Conservation (phyloP, 2,329 filamentous ascomycete species). For the Scopulariopsis brevicaulis region DNA sequence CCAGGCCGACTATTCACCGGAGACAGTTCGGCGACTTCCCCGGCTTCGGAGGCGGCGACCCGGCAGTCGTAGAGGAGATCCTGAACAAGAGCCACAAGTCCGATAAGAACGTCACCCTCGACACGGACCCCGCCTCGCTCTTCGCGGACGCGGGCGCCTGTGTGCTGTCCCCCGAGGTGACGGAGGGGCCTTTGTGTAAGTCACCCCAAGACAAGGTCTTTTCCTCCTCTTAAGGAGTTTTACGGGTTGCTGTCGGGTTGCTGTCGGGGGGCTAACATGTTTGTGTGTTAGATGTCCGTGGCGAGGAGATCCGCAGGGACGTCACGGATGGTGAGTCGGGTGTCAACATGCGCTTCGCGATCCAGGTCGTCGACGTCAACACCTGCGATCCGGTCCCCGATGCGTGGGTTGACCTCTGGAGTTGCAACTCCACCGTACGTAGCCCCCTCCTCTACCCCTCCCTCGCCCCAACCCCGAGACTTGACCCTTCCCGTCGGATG, state of each 20-base stretch:
- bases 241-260: no score
- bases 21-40: conserved; percentile 4
- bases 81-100: conserved; percentile 26
- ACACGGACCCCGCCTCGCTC: conserved; percentile 18
- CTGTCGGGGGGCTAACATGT: no score
- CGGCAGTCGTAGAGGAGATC: conserved; percentile 5
- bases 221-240: not conserved
- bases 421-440: conserved; percentile 21
- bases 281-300: conserved; percentile 7
- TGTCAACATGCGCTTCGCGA: conserved; percentile 11
- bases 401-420: conserved; percentile 13
- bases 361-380: conserved; percentile 13
- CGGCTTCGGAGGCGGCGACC: conserved; percentile 5
- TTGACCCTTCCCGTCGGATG: no score
- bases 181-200: conserved; percentile 34
- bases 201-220: not conserved
- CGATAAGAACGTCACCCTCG: conserved; percentile 16
- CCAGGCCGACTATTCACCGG: conserved; percentile 6
- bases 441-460: not conserved
- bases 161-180: conserved; percentile 36
- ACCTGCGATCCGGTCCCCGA: conserved; percentile 11
- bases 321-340: conserved; percentile 9
- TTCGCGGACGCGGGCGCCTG: conserved; percentile 30
- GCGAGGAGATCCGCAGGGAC: conserved; percentile 10
- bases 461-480: not conserved